Percentiles rank a stretch among this genome's conserved stretches.
These are phyloP conservation scores for Andrographis paniculata DNA, from an alignment of 305 asterid genomes.

Conservation along the genomic window DNA sequence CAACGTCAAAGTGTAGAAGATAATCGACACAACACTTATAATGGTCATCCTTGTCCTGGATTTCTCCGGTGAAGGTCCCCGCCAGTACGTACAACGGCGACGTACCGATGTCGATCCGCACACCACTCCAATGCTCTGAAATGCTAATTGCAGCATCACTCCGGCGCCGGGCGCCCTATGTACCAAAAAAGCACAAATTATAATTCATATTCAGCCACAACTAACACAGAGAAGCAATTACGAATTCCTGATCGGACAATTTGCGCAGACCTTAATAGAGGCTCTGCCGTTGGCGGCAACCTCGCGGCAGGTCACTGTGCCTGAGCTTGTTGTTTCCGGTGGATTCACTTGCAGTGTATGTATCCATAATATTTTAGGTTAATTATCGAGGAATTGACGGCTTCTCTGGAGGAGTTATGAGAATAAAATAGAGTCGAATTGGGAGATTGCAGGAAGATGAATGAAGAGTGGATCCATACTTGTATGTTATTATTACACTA, in stretches of 20 bases:
- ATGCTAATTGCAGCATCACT: conserved; percentile 35
- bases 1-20: conserved; percentile 52
- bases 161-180: background rate
- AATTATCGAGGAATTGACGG: too few relatives aligned
- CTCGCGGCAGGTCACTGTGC: conserved; percentile 29
- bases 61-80: conserved; percentile 32
- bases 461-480: too few relatives aligned
- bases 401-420: too few relatives aligned
- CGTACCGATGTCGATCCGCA: conserved; percentile 74
- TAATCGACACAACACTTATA: conserved; percentile 45
- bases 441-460: too few relatives aligned
- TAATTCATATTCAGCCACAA: background rate
- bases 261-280: background rate
- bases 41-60: conserved; percentile 50
- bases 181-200: too few relatives aligned
- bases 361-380: too few relatives aligned
- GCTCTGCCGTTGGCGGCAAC: background rate
- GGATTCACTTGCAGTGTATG: too few relatives aligned
- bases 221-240: conserved; percentile 4
- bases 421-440: too few relatives aligned
- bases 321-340: conserved; percentile 13
- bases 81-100: conserved; percentile 60
- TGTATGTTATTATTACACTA: too few relatives aligned
- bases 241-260: too few relatives aligned
- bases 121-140: conserved; percentile 67